Conservation (phyloP, 768 basidiomycete species). For the Panaeolus papilionaceus region DNA sequence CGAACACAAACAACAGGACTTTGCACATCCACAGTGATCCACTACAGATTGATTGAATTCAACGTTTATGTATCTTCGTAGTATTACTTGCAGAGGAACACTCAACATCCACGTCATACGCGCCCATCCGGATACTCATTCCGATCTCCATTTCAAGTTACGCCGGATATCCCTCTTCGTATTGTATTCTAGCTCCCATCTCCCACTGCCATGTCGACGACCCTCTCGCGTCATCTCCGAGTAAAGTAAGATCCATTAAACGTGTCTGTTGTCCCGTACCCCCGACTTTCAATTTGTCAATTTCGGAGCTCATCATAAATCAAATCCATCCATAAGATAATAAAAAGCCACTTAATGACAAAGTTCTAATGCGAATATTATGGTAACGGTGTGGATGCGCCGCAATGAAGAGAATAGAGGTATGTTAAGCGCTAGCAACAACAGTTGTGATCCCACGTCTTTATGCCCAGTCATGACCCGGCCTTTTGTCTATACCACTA, state of each 20-base stretch:
- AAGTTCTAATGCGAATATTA: not conserved
- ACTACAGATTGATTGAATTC: not conserved
- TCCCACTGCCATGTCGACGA: slow-evolving; percentile 23
- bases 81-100: not conserved
- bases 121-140: not conserved
- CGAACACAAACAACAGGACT: not conserved
- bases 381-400: slow-evolving; percentile 3
- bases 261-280: no score
- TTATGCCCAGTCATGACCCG: no score
- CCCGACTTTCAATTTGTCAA: not conserved
- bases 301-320: not conserved
- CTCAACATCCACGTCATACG: not conserved
- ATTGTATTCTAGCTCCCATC: slow-evolving; percentile 34
- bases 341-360: slow-evolving; percentile 3
- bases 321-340: slow-evolving; percentile 15
- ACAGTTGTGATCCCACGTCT: not conserved
- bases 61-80: no score
- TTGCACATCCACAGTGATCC: not conserved
- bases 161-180: not conserved
- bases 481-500: slow-evolving; percentile 1
- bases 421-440: slow-evolving; percentile 6
- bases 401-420: slow-evolving; percentile 10
- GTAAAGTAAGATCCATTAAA: not conserved
- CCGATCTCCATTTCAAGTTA: slow-evolving; percentile 5
- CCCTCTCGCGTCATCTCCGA: not conserved